Conservation (phyloP, 2,329 filamentous ascomycete genomes). For the Trichophaea hybrida region DNA sequence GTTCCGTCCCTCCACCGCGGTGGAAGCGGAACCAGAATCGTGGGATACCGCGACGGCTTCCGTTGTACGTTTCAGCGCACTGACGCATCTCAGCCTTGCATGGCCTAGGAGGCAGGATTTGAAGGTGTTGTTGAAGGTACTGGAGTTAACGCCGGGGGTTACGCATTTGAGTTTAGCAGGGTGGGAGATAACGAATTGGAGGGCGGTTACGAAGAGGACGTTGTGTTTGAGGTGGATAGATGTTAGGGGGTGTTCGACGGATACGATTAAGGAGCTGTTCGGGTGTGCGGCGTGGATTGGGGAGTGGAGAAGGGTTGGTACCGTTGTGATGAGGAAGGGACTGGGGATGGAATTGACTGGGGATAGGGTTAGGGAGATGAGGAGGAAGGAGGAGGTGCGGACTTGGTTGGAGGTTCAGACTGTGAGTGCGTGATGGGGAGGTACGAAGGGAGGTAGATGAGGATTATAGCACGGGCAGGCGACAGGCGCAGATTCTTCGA, state of each 20-base stretch:
- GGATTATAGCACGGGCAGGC: not conserved
- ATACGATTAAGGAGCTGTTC: not conserved
- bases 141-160: conserved; percentile 18
- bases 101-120: conserved; percentile 10
- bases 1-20: conserved; percentile 1
- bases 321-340: conserved; percentile 14
- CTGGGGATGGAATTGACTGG: conserved; percentile 1
- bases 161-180: conserved; percentile 25
- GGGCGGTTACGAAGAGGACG: conserved; percentile 11
- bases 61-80: conserved; percentile 13
- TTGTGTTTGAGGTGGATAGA: conserved; percentile 25
- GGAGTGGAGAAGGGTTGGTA: conserved; percentile 24
- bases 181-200: conserved; percentile 14
- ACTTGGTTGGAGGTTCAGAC: not conserved
- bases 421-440: not conserved
- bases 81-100: conserved; percentile 25
- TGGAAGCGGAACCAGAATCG: not conserved
- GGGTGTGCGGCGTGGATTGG: conserved; percentile 19
- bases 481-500: too few relatives aligned
- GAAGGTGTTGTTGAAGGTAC: not conserved
- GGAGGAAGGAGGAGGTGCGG: not conserved
- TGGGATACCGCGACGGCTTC: conserved; percentile 1
- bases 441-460: not conserved
- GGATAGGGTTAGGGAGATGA: conserved; percentile 2
- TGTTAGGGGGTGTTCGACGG: conserved; percentile 18